Evolutionary conservation across 768 basidiomycete species (phyloP), one percentile per base, ranked within the genome.

Genomic region (Lentinula sp.): DNA sequence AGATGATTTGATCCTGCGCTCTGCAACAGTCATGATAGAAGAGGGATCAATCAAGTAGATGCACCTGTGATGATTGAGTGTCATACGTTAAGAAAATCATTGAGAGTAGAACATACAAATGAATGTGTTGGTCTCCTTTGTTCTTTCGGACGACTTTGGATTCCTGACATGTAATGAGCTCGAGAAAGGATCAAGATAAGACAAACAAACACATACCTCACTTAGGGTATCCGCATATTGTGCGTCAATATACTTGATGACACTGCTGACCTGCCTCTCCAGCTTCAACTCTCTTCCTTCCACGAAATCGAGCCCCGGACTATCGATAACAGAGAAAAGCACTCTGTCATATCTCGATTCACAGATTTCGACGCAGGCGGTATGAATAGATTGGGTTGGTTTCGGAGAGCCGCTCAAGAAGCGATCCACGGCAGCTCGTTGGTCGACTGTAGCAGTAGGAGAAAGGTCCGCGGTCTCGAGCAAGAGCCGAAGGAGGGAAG

Each of bases 41-140:
- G 82, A 73, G 12, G 92, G 91, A 68, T 93, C 90, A 67, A 93
- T 81, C 83, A 93, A 81, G 73, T 94, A 93, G 62, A 94, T 90
- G 70, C 88, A 91, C 50, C 91, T 92, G 62, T 18, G 35, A 57
- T 28, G 33, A 10, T 43, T 56, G 18, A 56, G 55, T 6, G 8
- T 28, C 3, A n/a, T 52, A 9, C 4, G 1, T 45, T 63, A 65
- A 66, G 60, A 66, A 60, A 48, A 54, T 28, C 1, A 9, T 46
- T 59, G 61, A 64, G 64, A 61, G 23, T 52, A 7, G 23, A 28
- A 73, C 90, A 73, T 71, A 93, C 91, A 93, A 74, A 74, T 95
- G 92, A 66, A 95, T 87, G 66, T 94, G 93, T 66, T 91, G 90
- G 74, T 95, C 92, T 53, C 90, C 91, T 75, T 88, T 92, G 74